These are phyloP conservation scores for Fusarium sp. DNA, from an alignment of 2,329 filamentous ascomycete species.

Conservation along the genomic window DNA sequence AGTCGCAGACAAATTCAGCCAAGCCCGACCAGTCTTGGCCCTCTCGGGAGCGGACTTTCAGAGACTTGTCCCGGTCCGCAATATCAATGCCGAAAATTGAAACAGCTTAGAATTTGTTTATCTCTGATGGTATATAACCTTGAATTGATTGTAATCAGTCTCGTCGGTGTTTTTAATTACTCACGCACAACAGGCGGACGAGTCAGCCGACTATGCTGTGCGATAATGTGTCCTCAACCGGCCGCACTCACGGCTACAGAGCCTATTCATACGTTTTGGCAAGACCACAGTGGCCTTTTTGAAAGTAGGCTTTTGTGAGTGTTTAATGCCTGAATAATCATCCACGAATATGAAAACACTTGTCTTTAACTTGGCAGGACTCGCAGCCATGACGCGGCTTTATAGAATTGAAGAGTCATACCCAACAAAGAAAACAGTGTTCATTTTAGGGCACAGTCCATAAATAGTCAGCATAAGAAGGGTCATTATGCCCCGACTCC, in stretches of 20 bases:
- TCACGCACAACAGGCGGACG: not conserved
- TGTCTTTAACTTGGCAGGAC: conserved; percentile 16
- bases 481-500: conserved; percentile 1
- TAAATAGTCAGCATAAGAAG: conserved; percentile 3
- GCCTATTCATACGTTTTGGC: no score
- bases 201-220: not conserved
- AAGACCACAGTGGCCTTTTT: no score
- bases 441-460: not conserved
- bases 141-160: not conserved
- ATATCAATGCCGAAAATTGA: no score
- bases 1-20: no score
- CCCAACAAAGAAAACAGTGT: conserved; percentile 24
- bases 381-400: conserved; percentile 18
- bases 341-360: conserved; percentile 13
- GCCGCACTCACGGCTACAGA: not conserved
- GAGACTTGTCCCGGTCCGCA: no score
- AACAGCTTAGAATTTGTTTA: no score
- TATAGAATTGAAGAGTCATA: not conserved
- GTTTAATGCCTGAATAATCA: conserved; percentile 15
- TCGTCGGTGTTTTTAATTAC: not conserved
- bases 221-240: not conserved
- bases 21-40: no score
- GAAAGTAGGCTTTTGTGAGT: not conserved
- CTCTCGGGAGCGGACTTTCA: no score
- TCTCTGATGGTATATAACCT: no score